Evolutionary conservation across 2,329 filamentous ascomycete genomes (phyloP), one percentile per base, ranked within the genome.

Genomic region (Salinomyces thailandicus): DNA sequence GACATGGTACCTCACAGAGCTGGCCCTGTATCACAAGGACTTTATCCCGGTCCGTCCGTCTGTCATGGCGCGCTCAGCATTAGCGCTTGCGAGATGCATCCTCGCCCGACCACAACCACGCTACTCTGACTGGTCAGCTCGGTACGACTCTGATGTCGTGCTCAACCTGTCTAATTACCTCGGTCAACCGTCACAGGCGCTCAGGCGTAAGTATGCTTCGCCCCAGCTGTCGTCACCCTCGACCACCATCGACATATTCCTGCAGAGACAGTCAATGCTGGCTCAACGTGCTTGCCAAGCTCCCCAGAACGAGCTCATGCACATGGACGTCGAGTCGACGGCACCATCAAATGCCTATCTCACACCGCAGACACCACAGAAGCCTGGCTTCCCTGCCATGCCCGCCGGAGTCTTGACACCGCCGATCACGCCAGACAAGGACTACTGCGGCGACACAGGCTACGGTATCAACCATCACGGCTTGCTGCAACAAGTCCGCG

Each of bases 31-130:
- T 65, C 85, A 96, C 68, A 83, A 89, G 55, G 91, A 96, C 48
- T 98, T 98, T 53, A 87, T 98, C 44, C 91, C 87, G 12, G 86
- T 82, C 38, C 81, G 81, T 55, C 86, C 91, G 14, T 94, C 89
- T 0, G 80, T 87, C 47, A 85, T 98, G 72, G 87, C 91, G 30
- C 75, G 85, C 48, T 81, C 86, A 29, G 85, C 87, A 8, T 70
- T 96, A 38, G 85, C 85, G 36, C 73, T 98, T 27, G 80, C 89
- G 26, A 74, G 87, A 46, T 89, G 84, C 56, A 85, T 98, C 45
- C 73, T 96, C 8, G 79, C 79, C 53, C 79, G 85, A 41, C 74
- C 79, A 27, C 85, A 93, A 59, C 72, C 79, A 46, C 76, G 76
- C 45, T 51, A 47, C 41, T 79, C 84, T 43, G 80, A 86, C 47